phyloP scores from a whole-genome alignment of 2,329 filamentous ascomycete species.

The Sphaerulina musiva region DNA sequence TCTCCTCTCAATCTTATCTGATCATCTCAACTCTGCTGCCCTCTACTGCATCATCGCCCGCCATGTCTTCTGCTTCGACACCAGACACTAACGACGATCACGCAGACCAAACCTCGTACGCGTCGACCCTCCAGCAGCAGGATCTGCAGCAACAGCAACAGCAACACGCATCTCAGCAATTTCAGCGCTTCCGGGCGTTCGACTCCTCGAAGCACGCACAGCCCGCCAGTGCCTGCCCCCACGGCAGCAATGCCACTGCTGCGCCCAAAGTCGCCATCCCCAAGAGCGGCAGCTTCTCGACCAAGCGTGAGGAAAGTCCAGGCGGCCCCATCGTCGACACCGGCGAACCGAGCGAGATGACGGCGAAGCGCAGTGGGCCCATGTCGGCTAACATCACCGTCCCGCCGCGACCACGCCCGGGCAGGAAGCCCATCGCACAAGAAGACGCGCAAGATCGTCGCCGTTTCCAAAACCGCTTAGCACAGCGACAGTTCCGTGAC shows the following conservation, averaged over 20 bases:
- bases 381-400: constrained; percentile 35
- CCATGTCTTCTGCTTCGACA: constrained; percentile 14
- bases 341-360: constrained; percentile 9
- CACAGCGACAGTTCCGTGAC: constrained; percentile 85
- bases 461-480: constrained; percentile 88
- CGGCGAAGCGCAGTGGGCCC: constrained; percentile 29
- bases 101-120: constrained; percentile 5
- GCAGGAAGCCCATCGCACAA: constrained; percentile 69
- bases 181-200: neutral
- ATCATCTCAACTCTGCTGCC: constrained; percentile 21
- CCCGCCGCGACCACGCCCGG: constrained; percentile 54
- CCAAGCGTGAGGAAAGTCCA: neutral
- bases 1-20: constrained; percentile 24
- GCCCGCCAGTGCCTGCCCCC: neutral
- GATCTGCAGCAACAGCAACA: neutral
- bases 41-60: constrained; percentile 8
- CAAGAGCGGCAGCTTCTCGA: constrained; percentile 6
- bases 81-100: constrained; percentile 18
- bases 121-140: neutral
- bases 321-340: neutral
- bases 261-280: constrained; percentile 10
- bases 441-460: constrained; percentile 89
- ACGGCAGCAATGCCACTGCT: constrained; percentile 8
- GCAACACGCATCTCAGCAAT: neutral
- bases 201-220: neutral